A percentile compares a stretch with the other conserved stretches of the same genome.
phyloP scores from a whole-genome alignment of 345 rosid species.

The Crucihimalaya himalaica region DNA sequence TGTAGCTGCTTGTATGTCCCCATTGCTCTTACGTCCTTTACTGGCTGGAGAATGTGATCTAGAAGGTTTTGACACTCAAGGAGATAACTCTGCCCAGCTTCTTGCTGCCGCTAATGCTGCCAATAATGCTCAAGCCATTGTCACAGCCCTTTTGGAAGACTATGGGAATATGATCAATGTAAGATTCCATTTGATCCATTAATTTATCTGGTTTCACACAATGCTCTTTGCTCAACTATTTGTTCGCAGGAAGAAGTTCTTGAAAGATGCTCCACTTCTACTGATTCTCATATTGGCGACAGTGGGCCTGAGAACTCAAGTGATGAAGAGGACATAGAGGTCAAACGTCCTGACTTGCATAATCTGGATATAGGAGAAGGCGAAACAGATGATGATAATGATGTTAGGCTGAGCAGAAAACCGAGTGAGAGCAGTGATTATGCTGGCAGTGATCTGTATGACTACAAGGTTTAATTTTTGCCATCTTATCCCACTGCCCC shows the following conservation, averaged over 20 bases:
- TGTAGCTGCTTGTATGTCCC: constrained; percentile 99
- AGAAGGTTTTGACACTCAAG: constrained; percentile 80
- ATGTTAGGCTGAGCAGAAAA: constrained; percentile 72
- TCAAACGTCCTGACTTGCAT: constrained; percentile 70
- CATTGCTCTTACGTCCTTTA: constrained; percentile 89
- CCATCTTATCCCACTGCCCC: constrained; percentile 22
- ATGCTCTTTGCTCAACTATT: constrained; percentile 15
- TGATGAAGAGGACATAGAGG: constrained; percentile 76
- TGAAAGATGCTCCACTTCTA: constrained; percentile 87
- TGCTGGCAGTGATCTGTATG: constrained; percentile 83
- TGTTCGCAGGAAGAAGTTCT: constrained; percentile 75
- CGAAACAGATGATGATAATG: constrained; percentile 71
- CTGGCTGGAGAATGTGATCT: constrained; percentile 97
- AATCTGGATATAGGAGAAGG: constrained; percentile 72
- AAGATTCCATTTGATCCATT: constrained; percentile 44
- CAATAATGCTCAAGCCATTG: constrained; percentile 89
- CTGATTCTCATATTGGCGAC: constrained; percentile 84
- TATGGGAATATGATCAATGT: constrained; percentile 85
- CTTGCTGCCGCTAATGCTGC: constrained; percentile 99
- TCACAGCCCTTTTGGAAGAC: constrained; percentile 88
- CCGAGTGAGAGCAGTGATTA: constrained; percentile 86
- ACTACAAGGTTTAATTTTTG: constrained; percentile 70
- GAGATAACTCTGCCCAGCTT: constrained; percentile 93
- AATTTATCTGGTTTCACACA: constrained; percentile 5
- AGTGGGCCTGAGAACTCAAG: constrained; percentile 86